phyloP scores from a whole-genome alignment of 345 rosid species.

The Anastatica hierochuntica region DNA sequence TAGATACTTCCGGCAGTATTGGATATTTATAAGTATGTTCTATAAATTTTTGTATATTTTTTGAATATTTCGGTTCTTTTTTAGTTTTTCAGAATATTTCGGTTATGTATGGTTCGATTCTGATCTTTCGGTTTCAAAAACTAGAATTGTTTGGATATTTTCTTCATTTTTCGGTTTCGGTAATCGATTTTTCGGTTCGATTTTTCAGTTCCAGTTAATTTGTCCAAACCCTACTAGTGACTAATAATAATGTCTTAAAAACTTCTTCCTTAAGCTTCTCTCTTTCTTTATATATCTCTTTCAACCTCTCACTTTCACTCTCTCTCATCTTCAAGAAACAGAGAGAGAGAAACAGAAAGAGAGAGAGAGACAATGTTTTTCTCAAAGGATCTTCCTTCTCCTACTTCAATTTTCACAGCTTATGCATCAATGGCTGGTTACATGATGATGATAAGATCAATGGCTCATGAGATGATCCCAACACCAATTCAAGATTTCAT shows the following conservation, averaged over 20 bases:
- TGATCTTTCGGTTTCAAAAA: too few relatives aligned
- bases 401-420: constrained; percentile 43
- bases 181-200: too few relatives aligned
- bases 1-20: too few relatives aligned
- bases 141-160: too few relatives aligned
- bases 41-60: too few relatives aligned
- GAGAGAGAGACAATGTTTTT: constrained; percentile 30
- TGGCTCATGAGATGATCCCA: constrained; percentile 44
- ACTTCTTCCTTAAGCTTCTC: constrained; percentile 20
- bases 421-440: constrained; percentile 57
- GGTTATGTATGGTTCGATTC: too few relatives aligned
- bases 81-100: too few relatives aligned
- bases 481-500: constrained; percentile 31
- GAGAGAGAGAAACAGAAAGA: neutral
- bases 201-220: too few relatives aligned
- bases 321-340: constrained; percentile 13
- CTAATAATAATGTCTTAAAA: constrained; percentile 13
- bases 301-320: constrained; percentile 7
- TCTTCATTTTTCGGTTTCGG: too few relatives aligned
- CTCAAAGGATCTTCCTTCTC: constrained; percentile 35
- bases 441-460: constrained; percentile 40
- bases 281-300: constrained; percentile 14
- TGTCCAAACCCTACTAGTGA: too few relatives aligned
- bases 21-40: too few relatives aligned
- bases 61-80: too few relatives aligned